These are phyloP conservation scores for Maudiozyma bulderi DNA, from an alignment of 805 yeast genomes.

Conservation along the genomic window DNA sequence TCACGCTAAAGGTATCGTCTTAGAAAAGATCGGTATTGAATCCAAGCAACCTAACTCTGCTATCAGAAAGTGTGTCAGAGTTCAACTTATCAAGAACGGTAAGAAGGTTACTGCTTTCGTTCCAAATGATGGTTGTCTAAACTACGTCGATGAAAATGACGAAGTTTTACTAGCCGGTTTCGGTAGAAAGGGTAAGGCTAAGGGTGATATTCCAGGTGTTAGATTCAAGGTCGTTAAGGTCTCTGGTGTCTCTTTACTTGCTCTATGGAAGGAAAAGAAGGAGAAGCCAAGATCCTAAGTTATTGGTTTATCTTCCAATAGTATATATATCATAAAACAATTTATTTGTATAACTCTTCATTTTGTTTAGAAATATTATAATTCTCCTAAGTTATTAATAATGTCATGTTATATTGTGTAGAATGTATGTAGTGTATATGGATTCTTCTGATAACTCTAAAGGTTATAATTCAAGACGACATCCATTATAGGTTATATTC, in stretches of 20 bases:
- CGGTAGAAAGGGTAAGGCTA: slow-evolving; percentile 99
- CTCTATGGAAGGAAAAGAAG: slow-evolving; percentile 99
- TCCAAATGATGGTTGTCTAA: slow-evolving; percentile 99
- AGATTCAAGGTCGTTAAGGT: slow-evolving; percentile 99
- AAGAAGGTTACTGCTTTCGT: slow-evolving; percentile 99
- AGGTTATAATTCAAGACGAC: no score
- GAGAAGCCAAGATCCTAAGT: slow-evolving; percentile 99
- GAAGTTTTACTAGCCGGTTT: slow-evolving; percentile 99
- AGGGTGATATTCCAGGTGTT: slow-evolving; percentile 99
- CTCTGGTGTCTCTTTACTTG: slow-evolving; percentile 98
- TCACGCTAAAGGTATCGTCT: slow-evolving; percentile 99
- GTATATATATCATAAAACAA: not conserved
- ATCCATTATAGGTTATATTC: no score
- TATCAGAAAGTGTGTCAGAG: slow-evolving; percentile 99
- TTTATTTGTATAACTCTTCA: slow-evolving; percentile 5
- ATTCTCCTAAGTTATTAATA: not conserved
- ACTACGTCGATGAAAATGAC: slow-evolving; percentile 99
- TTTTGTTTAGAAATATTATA: slow-evolving; percentile 4
- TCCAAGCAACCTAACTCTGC: slow-evolving; percentile 99
- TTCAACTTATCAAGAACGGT: slow-evolving; percentile 99
- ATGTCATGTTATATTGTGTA: not conserved
- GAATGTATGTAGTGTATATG: not conserved
- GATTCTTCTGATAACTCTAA: no score
- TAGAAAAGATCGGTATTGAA: slow-evolving; percentile 99
- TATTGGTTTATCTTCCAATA: not conserved